Conservation (phyloP, 2,329 filamentous ascomycete species). For the Endocalyx cinctus region DNA sequence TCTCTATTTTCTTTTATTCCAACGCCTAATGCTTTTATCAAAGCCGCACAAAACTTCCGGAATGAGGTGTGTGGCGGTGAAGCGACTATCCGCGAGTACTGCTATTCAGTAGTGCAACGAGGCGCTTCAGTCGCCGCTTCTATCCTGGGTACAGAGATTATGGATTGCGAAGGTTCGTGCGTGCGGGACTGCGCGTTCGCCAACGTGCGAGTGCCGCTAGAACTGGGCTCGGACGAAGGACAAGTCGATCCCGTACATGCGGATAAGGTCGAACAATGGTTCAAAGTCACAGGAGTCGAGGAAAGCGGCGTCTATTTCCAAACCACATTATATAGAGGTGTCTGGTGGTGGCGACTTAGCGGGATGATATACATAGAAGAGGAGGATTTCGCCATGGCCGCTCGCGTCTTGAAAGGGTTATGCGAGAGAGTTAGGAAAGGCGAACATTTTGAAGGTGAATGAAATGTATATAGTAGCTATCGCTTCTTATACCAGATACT, state of each 20-base stretch:
- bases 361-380: slow-evolving; percentile 62
- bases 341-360: slow-evolving; percentile 58
- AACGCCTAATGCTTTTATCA: background rate
- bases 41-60: slow-evolving; percentile 54
- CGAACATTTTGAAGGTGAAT: too few species aligned
- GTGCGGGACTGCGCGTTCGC: slow-evolving; percentile 47
- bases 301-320: slow-evolving; percentile 54
- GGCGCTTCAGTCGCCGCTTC: slow-evolving; percentile 46
- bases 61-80: slow-evolving; percentile 53
- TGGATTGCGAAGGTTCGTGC: slow-evolving; percentile 41
- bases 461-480: too few species aligned
- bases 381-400: slow-evolving; percentile 45
- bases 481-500: too few species aligned
- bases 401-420: slow-evolving; percentile 19
- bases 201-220: slow-evolving; percentile 53
- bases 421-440: slow-evolving; percentile 41
- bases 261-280: slow-evolving; percentile 38
- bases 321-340: slow-evolving; percentile 47
- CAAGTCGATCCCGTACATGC: slow-evolving; percentile 28
- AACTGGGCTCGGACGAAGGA: slow-evolving; percentile 7
- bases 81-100: slow-evolving; percentile 49
- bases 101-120: slow-evolving; percentile 42
- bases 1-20: background rate
- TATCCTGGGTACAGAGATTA: slow-evolving; percentile 52
- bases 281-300: slow-evolving; percentile 33